phyloP scores from a whole-genome alignment of 1,284 basidiomycete genomes.

The Lentinus polychrous region DNA sequence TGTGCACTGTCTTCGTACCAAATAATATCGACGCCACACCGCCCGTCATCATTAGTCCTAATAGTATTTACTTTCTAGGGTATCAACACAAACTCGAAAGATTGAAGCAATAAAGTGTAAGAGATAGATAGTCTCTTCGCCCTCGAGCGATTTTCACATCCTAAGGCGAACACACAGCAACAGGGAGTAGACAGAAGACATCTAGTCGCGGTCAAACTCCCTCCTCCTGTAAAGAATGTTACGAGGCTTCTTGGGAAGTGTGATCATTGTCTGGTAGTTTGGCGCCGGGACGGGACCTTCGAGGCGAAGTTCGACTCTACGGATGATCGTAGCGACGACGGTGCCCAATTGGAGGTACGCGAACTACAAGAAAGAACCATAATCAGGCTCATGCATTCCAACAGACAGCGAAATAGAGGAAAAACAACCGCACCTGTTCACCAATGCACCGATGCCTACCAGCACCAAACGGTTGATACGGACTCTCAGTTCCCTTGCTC shows the following conservation, averaged over 20 bases:
- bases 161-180: too few species aligned
- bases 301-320: constrained; percentile 71
- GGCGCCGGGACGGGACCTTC: constrained; percentile 68
- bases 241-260: constrained; percentile 21
- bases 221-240: constrained; percentile 40
- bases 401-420: not conserved
- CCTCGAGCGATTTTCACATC: too few species aligned
- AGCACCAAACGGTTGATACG: constrained; percentile 95
- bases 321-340: constrained; percentile 75
- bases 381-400: not conserved
- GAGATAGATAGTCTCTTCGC: too few species aligned
- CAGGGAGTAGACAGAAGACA: too few species aligned
- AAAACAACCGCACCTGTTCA: constrained; percentile 58
- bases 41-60: too few species aligned
- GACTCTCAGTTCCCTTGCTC: constrained; percentile 86
- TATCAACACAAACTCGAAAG: too few species aligned
- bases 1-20: too few species aligned
- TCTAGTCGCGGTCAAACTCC: constrained; percentile 19
- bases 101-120: too few species aligned
- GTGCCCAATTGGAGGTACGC: constrained; percentile 93
- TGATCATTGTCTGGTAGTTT: constrained; percentile 63
- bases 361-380: constrained; percentile 51
- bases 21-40: too few species aligned
- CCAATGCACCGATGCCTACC: constrained; percentile 94
- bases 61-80: too few species aligned